Conservation (phyloP, 2,329 filamentous ascomycete genomes). For the Cryphonectria parasitica region DNA sequence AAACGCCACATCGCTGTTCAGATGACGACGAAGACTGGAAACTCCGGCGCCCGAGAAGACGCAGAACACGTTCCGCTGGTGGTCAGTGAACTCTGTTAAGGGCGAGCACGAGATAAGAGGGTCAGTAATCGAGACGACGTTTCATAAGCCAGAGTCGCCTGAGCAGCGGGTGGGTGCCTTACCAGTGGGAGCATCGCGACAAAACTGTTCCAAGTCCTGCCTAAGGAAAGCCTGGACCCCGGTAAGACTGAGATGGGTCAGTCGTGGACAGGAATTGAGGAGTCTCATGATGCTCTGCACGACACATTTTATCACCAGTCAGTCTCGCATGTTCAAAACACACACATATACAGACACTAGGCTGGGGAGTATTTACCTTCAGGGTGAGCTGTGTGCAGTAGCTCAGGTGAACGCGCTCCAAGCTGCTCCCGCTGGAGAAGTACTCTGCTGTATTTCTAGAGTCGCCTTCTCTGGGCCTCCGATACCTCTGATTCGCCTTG, state of each 20-base stretch:
- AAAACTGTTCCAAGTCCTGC: conserved; percentile 82
- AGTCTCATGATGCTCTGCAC: conserved; percentile 83
- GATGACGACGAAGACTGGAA: conserved; percentile 72
- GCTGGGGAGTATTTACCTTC: conserved; percentile 58
- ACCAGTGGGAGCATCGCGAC: conserved; percentile 80
- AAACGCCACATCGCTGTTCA: conserved; percentile 64
- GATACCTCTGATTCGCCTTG: conserved; percentile 62
- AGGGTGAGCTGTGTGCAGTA: conserved; percentile 89
- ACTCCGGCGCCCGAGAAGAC: conserved; percentile 94
- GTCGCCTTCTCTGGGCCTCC: conserved; percentile 52
- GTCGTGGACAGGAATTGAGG: conserved; percentile 85
- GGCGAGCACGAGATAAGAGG: not conserved
- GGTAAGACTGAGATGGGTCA: conserved; percentile 93
- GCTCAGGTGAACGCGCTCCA: conserved; percentile 94
- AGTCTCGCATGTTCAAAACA: conserved; percentile 13
- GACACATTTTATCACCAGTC: conserved; percentile 37
- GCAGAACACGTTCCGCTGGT: conserved; percentile 94
- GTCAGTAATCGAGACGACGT: conserved; percentile 4
- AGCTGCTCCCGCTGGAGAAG: conserved; percentile 63
- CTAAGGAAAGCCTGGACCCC: conserved; percentile 89
- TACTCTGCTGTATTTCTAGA: conserved; percentile 54
- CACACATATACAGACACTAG: not conserved
- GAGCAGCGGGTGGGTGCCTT: conserved; percentile 35
- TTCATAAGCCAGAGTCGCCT: not conserved
- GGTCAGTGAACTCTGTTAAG: conserved; percentile 81